A percentile compares a stretch with the other conserved stretches of the same genome.
Evolutionary conservation across 495 filamentous ascomycete genomes (phyloP).

Genomic region (Aspergillus mulundensis): DNA sequence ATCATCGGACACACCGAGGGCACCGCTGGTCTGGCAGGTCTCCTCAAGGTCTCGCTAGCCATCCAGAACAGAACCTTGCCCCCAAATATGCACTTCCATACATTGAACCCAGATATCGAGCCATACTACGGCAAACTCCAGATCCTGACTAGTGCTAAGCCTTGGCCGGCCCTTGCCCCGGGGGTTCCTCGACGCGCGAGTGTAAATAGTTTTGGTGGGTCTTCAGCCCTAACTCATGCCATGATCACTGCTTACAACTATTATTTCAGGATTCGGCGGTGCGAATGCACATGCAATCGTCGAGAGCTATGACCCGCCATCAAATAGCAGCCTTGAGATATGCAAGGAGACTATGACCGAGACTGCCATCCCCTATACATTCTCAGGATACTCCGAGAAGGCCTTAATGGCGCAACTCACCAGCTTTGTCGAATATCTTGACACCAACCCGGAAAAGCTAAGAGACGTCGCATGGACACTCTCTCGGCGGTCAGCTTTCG

Average conservation of each 20-base stretch:
- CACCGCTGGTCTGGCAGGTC: neutral
- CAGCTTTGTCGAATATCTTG: no score
- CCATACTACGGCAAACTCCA: neutral
- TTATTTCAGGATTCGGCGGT: neutral
- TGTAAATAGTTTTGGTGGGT: constrained; percentile 1
- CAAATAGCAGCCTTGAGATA: no score
- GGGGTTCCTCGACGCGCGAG: neutral
- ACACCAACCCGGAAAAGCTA: no score
- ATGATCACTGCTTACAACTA: no score
- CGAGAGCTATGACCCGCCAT: neutral
- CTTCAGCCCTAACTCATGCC: no score
- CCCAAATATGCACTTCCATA: neutral
- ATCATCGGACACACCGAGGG: constrained; percentile 3
- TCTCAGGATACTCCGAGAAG: neutral
- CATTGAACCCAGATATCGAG: neutral
- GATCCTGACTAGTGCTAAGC: neutral
- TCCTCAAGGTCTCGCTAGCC: neutral
- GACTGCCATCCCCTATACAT: neutral
- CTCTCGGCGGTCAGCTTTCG: no score
- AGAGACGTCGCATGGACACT: no score
- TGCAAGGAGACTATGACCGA: neutral
- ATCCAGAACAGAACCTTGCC: neutral
- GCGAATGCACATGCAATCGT: constrained; percentile 4
- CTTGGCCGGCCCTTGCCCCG: neutral
- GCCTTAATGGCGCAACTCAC: no score